Conservation (phyloP, 768 basidiomycete genomes). For the Amanita inopinata region DNA sequence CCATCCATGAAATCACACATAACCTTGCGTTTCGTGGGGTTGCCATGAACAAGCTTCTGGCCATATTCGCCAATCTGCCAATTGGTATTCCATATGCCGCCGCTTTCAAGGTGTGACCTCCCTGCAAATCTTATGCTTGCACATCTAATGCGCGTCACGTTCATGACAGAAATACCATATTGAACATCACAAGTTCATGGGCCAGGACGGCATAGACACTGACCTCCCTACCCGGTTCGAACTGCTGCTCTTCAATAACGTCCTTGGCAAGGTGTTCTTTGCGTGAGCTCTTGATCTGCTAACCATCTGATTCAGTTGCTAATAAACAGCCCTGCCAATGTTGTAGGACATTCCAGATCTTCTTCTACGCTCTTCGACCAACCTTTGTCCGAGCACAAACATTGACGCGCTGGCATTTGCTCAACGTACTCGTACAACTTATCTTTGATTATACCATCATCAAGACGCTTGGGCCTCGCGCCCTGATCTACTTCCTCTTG, state of each 20-base stretch:
- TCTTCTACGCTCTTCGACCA: constrained; percentile 96
- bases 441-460: constrained; percentile 65
- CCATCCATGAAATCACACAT: constrained; percentile 98
- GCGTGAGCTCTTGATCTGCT: constrained; percentile 50
- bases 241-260: constrained; percentile 82
- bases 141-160: constrained; percentile 2
- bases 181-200: constrained; percentile 93
- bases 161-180: constrained; percentile 71
- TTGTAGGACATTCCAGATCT: constrained; percentile 86
- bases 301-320: background rate
- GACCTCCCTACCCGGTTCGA: constrained; percentile 88
- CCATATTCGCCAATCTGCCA: constrained; percentile 86
- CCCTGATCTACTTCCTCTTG: constrained; percentile 75
- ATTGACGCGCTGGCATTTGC: constrained; percentile 74
- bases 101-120: constrained; percentile 72
- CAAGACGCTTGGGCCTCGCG: constrained; percentile 26
- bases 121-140: background rate
- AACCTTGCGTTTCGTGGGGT: constrained; percentile 88
- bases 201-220: constrained; percentile 93
- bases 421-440: constrained; percentile 67
- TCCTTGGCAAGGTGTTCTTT: constrained; percentile 96
- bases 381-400: constrained; percentile 82
- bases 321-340: background rate
- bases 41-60: constrained; percentile 74
- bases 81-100: constrained; percentile 94